Conservation (phyloP, 352 stramenopile genomes). For the Globisporangium okanoganense region DNA sequence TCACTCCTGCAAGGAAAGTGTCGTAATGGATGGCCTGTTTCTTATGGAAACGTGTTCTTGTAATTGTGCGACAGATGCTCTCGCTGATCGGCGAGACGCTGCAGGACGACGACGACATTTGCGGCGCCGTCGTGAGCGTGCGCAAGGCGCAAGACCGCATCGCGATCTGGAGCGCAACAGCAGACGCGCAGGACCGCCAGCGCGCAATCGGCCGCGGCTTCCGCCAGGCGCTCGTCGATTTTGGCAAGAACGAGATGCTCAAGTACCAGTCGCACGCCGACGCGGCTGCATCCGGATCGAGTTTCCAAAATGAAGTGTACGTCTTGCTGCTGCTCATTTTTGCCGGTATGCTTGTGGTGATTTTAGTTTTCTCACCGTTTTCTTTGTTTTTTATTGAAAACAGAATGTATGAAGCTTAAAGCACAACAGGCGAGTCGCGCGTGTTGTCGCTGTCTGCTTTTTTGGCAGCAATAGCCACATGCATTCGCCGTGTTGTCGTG, state of each 20-base stretch:
- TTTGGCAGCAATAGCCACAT: neutral
- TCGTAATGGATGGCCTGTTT: neutral
- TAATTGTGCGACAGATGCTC: conserved; percentile 66
- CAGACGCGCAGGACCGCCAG: conserved; percentile 66
- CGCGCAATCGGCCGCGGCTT: conserved; percentile 81
- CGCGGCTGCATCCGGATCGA: conserved; percentile 82
- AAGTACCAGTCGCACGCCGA: conserved; percentile 89
- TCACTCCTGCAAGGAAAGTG: neutral
- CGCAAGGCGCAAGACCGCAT: conserved; percentile 95
- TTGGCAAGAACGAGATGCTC: conserved; percentile 85
- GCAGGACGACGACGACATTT: conserved; percentile 93
- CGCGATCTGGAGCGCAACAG: conserved; percentile 92
- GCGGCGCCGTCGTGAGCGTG: conserved; percentile 94
- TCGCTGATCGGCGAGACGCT: conserved; percentile 96
- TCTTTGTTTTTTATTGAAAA: conserved; percentile 9
- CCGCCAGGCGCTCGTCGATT: conserved; percentile 71
- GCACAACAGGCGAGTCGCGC: neutral
- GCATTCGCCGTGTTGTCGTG: neutral
- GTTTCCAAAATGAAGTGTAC: conserved; percentile 91
- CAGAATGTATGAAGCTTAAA: conserved; percentile 87
- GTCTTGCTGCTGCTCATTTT: neutral
- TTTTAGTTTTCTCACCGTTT: neutral
- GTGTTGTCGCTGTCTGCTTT: neutral
- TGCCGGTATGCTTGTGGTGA: neutral
- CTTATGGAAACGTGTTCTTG: neutral